Percentiles rank a stretch among this genome's conserved stretches.
Conservation (phyloP, 2,329 filamentous ascomycete species). For the Tricladium varicosporioides region DNA sequence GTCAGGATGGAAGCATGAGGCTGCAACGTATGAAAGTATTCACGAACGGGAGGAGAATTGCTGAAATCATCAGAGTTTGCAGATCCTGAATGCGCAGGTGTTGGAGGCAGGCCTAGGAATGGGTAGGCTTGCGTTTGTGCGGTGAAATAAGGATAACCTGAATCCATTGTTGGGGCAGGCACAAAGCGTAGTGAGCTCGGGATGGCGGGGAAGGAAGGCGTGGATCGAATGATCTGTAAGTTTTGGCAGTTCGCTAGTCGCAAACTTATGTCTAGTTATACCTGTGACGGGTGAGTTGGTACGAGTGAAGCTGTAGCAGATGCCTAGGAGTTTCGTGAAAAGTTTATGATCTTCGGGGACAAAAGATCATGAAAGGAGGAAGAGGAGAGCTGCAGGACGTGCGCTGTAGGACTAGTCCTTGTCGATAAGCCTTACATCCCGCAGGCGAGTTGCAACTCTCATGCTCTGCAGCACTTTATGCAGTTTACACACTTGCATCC, state of each 20-base stretch:
- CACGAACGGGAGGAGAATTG: slow-evolving; percentile 40
- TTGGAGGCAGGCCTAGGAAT: slow-evolving; percentile 45
- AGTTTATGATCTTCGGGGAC: slow-evolving; percentile 13
- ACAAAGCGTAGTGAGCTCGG: neutral
- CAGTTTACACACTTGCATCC: neutral
- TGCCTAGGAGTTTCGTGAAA: slow-evolving; percentile 9
- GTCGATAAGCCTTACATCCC: slow-evolving; percentile 14
- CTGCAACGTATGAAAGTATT: slow-evolving; percentile 12
- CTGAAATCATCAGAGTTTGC: slow-evolving; percentile 43
- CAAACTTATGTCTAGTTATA: too few relatives aligned
- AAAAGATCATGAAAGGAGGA: neutral
- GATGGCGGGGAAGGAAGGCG: slow-evolving; percentile 16
- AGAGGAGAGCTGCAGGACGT: slow-evolving; percentile 1
- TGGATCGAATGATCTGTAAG: slow-evolving; percentile 6
- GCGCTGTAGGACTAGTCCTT: slow-evolving; percentile 14
- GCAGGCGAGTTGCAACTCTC: neutral
- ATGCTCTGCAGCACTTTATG: neutral
- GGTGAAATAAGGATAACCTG: slow-evolving; percentile 49
- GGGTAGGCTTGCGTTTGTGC: slow-evolving; percentile 44
- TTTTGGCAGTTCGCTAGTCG: neutral
- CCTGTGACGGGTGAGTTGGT: neutral
- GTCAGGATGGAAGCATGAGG: slow-evolving; percentile 25
- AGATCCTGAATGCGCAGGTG: slow-evolving; percentile 36
- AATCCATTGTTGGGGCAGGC: slow-evolving; percentile 44
- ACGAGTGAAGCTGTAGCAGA: too few relatives aligned